Base-by-base conservation (phyloP, 2,329 filamentous ascomycete genomes). In the Microthyrium microscopicum region DNA sequence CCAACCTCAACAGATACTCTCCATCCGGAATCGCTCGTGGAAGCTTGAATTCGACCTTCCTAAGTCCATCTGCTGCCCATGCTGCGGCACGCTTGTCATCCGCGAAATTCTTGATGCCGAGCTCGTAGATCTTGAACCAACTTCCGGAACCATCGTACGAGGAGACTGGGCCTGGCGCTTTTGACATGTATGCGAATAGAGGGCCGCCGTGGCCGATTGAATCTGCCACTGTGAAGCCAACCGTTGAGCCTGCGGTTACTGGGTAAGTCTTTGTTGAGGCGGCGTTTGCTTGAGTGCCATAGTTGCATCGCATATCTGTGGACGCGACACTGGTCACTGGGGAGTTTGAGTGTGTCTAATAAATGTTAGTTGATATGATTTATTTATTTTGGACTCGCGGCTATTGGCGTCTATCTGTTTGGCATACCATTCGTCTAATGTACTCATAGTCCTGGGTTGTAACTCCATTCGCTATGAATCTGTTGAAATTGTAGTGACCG, bases 1-100 rank as follows among this genome's bases (percentile, higher is more conserved):
- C 52, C 11, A 56, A 47, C 19, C 53, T 49, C 11, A 56, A 44
- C 15, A 56, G 45, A 29, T 55, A 55, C 36, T 60, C 53, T 8
- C 57, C 57, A 24, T 42, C 37, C 22, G 57, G 52, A 21, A 29
- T 9, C 27, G 15, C 27, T 11, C 15, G 27, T 29, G 9, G 27
- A 9, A 18, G 9, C 16, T 34, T 27, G n/a, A 26, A 19, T 7
- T 20, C 17, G 16, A 31, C 34, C 21, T 19, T 22, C 7, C 9
- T 22, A 7, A 31, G 9, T 9, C 8, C 11, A 21, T 31, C 29
- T 7, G 29, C 8, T 9, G 15, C 15, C 15, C 15, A 31, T 11
- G 19, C 8, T 9, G 15, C 8, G 8, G 7, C 9, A 7, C 16
- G 9, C 11, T 15, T 15, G 29, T 31, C 29, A 19, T 7, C 18